Conservation (phyloP, 345 rosid species). For the Eucalyptus caleyi region DNA sequence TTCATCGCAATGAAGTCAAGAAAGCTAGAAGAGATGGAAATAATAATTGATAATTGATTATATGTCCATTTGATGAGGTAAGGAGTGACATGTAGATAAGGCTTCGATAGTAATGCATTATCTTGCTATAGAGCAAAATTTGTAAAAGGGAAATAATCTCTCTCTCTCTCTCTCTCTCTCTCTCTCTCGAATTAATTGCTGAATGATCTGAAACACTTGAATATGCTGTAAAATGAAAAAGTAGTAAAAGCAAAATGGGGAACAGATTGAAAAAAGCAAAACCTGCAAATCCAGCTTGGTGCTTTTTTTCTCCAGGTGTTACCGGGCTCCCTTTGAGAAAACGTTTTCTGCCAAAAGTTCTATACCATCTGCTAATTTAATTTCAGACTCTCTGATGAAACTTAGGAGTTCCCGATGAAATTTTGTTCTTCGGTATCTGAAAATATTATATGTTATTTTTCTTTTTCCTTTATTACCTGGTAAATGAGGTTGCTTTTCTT, state of each 20-base stretch:
- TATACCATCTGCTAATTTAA: neutral
- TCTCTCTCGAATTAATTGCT: neutral
- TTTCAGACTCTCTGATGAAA: neutral
- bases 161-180: neutral
- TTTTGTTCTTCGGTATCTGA: neutral
- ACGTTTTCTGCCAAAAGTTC: neutral
- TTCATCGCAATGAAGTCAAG: constrained; percentile 30
- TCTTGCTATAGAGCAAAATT: neutral
- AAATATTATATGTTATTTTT: neutral
- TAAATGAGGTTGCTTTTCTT: neutral
- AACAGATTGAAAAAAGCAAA: neutral
- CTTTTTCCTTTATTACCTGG: neutral
- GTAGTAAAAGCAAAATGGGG: neutral
- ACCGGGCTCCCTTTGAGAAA: neutral
- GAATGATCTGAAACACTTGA: neutral
- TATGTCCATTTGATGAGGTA: neutral
- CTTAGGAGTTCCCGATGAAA: neutral
- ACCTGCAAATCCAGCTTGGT: neutral
- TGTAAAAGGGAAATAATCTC: neutral
- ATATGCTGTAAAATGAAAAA: neutral
- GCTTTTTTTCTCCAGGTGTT: neutral
- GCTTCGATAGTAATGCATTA: neutral
- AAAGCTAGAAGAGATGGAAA: constrained; percentile 32
- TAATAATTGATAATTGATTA: neutral
- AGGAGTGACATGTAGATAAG: neutral